Conservation (phyloP, 2,329 filamentous ascomycete genomes). For the Macrophomina pseudophaseolina region DNA sequence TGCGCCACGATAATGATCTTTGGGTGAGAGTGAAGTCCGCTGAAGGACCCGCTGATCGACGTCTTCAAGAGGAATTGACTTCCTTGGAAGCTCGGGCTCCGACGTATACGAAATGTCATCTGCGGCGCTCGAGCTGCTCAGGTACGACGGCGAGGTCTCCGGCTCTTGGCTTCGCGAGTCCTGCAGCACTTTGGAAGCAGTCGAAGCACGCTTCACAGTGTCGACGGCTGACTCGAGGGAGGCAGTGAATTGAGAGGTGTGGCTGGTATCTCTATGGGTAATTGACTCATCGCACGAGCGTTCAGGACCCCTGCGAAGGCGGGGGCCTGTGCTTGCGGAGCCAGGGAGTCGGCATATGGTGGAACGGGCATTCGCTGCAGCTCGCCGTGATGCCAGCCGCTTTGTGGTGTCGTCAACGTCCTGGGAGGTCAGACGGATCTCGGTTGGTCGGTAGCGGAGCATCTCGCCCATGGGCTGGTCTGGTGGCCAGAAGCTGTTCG, state of each 20-base stretch:
- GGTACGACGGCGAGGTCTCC: background rate
- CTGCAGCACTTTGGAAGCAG: background rate
- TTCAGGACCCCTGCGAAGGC: conserved; percentile 38
- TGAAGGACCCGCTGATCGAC: conserved; percentile 17
- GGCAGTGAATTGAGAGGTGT: conserved; percentile 10
- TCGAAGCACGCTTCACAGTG: background rate
- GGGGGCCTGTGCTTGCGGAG: conserved; percentile 29
- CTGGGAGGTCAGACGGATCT: conserved; percentile 43
- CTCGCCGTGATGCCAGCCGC: conserved; percentile 38
- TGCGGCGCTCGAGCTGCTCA: background rate
- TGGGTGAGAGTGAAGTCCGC: conserved; percentile 11
- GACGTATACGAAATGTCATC: conserved; percentile 22
- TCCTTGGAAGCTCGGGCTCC: conserved; percentile 20
- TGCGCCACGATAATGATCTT: conserved; percentile 1
- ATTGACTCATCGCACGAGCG: conserved; percentile 40
- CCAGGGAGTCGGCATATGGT: conserved; percentile 15
- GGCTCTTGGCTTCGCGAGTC: background rate
- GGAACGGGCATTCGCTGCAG: conserved; percentile 26
- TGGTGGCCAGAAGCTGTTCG: background rate
- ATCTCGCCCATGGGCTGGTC: conserved; percentile 31
- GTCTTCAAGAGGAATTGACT: conserved; percentile 6
- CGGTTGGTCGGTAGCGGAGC: conserved; percentile 43
- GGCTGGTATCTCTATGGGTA: background rate
- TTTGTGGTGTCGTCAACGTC: conserved; percentile 43
- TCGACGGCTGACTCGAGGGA: conserved; percentile 2